Conservation (phyloP, 78 protist genomes). For the Dictyostelium firmibasis region DNA sequence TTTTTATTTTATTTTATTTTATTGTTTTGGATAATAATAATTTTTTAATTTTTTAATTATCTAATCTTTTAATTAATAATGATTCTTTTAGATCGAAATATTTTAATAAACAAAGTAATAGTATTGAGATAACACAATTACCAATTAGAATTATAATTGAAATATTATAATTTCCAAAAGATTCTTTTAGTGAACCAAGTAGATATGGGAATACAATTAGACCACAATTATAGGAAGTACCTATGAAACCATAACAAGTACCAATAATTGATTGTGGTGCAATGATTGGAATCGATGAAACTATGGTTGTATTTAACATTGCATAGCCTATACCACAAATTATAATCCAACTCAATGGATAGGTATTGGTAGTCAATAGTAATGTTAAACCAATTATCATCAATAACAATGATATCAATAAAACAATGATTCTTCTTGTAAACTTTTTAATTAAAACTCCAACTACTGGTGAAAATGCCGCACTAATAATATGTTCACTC, state of each 20-base stretch:
- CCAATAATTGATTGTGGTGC: conserved; percentile 38
- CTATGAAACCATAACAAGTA: conserved; percentile 56
- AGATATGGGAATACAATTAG: conserved; percentile 34
- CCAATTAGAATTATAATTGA: conserved; percentile 6
- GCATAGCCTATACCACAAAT: conserved; percentile 58
- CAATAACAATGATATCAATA: neutral
- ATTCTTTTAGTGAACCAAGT: conserved; percentile 24
- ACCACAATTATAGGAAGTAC: conserved; percentile 54
- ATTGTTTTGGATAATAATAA: too few species aligned
- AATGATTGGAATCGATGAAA: conserved; percentile 42
- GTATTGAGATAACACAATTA: neutral
- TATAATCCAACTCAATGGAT: conserved; percentile 31
- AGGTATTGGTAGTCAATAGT: neutral
- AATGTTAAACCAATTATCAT: conserved; percentile 3
- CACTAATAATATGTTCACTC: conserved; percentile 11
- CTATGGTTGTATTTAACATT: conserved; percentile 29
- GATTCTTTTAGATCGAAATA: conserved; percentile 37
- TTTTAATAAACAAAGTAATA: conserved; percentile 33
- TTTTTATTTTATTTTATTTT: neutral
- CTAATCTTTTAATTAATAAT: conserved; percentile 12
- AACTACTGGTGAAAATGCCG: conserved; percentile 34
- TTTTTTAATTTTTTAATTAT: neutral
- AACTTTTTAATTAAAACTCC: neutral
- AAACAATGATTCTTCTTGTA: neutral
- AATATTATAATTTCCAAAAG: conserved; percentile 23